A percentile compares a stretch with the other conserved stretches of the same genome.
These are phyloP conservation scores for Larix sibirica DNA, from an alignment of 83 land plant genomes.

Conservation along the genomic window DNA sequence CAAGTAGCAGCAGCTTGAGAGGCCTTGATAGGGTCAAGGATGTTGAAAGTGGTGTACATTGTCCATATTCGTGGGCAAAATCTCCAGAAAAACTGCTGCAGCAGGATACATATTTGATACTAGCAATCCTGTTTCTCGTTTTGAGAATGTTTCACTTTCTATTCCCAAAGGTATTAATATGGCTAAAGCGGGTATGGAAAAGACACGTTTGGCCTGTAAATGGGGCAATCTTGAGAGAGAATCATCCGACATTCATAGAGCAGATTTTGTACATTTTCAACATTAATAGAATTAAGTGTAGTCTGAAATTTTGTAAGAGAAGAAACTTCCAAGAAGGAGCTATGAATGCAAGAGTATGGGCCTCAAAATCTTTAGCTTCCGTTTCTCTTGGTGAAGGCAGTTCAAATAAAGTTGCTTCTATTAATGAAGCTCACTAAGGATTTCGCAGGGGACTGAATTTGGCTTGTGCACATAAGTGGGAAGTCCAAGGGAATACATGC, in stretches of 20 bases:
- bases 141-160: constrained; percentile 51
- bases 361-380: constrained; percentile 64
- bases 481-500: not conserved
- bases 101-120: constrained; percentile 75
- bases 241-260: constrained; percentile 30
- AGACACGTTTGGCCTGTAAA: constrained; percentile 29
- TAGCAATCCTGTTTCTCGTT: constrained; percentile 71
- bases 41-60: constrained; percentile 41
- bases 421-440: constrained; percentile 12
- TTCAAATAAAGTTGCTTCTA: constrained; percentile 24
- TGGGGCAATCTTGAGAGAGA: constrained; percentile 32
- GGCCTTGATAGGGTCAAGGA: not conserved
- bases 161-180: constrained; percentile 41
- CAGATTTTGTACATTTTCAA: constrained; percentile 27
- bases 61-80: constrained; percentile 90
- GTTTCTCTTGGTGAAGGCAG: constrained; percentile 61
- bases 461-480: not conserved
- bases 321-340: constrained; percentile 59
- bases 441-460: not conserved
- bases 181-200: constrained; percentile 44
- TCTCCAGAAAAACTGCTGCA: constrained; percentile 82
- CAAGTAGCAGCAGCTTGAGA: not conserved
- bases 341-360: constrained; percentile 69
- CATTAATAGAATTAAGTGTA: not conserved
- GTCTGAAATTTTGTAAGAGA: constrained; percentile 41